Percentiles rank a stretch among this genome's conserved stretches.
Evolutionary conservation across 1,284 basidiomycete species (phyloP).

Genomic region (Pyrrhoderma noxium): DNA sequence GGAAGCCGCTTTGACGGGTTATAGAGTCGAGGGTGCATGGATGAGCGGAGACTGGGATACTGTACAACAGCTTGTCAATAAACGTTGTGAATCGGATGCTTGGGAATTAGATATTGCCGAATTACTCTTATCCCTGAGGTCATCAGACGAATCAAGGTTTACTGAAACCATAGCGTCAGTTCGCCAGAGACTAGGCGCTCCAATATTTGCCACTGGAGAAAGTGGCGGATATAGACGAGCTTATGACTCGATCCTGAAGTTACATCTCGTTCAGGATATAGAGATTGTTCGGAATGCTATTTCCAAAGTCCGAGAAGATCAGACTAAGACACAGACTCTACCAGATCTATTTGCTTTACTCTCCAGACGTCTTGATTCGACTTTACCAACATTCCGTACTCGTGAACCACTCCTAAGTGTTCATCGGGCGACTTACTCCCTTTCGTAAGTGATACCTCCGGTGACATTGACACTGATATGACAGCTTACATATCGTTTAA

Average conservation of each 20-base stretch:
- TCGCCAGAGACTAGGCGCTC: slow-evolving; percentile 71
- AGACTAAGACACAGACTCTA: slow-evolving; percentile 26
- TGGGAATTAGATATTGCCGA: slow-evolving; percentile 76
- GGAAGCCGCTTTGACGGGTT: slow-evolving; percentile 73
- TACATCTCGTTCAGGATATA: slow-evolving; percentile 88
- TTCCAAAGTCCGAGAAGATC: slow-evolving; percentile 18
- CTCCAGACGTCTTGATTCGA: slow-evolving; percentile 62
- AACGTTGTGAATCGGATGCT: slow-evolving; percentile 37
- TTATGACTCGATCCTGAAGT: slow-evolving; percentile 81
- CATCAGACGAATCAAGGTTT: slow-evolving; percentile 41
- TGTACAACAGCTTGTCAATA: slow-evolving; percentile 56
- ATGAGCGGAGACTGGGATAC: slow-evolving; percentile 93
- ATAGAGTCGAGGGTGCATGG: slow-evolving; percentile 92
- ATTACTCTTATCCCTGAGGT: slow-evolving; percentile 75
- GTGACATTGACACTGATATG: not conserved
- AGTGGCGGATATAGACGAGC: slow-evolving; percentile 72
- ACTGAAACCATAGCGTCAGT: slow-evolving; percentile 54
- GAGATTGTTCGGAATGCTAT: slow-evolving; percentile 62
- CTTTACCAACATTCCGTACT: slow-evolving; percentile 87
- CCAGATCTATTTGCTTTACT: slow-evolving; percentile 42
- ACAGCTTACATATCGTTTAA: too few species aligned
- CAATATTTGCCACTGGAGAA: slow-evolving; percentile 74
- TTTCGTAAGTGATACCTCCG: slow-evolving; percentile 43
- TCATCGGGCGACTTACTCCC: slow-evolving; percentile 77
- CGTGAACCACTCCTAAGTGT: slow-evolving; percentile 89